A percentile compares a stretch with the other conserved stretches of the same genome.
Conservation (phyloP, 495 filamentous ascomycete genomes). For the Daldinia caldariorum region DNA sequence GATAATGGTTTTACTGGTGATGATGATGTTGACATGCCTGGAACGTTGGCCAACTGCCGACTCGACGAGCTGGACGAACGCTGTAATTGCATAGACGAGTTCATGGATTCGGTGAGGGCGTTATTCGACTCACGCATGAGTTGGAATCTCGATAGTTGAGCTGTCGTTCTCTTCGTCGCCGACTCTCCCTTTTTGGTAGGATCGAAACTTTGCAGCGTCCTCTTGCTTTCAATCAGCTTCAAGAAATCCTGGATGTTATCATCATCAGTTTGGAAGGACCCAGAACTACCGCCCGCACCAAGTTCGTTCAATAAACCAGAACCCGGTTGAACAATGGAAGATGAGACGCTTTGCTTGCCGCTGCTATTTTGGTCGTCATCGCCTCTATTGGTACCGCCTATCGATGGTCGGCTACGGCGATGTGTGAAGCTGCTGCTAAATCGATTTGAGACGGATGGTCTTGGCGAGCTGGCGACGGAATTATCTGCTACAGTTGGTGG, state of each 20-base stretch:
- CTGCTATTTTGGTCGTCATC: slow-evolving; percentile 90
- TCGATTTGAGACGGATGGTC: slow-evolving; percentile 80
- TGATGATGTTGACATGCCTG: slow-evolving; percentile 87
- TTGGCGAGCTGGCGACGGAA: slow-evolving; percentile 72
- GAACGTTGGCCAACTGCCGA: slow-evolving; percentile 82
- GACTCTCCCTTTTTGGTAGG: slow-evolving; percentile 65
- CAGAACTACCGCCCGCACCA: slow-evolving; percentile 75
- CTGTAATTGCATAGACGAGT: slow-evolving; percentile 81
- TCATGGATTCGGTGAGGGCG: slow-evolving; percentile 86
- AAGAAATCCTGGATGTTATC: slow-evolving; percentile 93
- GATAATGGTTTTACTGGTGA: slow-evolving; percentile 90
- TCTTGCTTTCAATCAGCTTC: slow-evolving; percentile 82
- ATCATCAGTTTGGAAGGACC: slow-evolving; percentile 84
- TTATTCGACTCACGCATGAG: slow-evolving; percentile 87
- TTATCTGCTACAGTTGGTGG: slow-evolving; percentile 65
- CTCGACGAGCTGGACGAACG: slow-evolving; percentile 86
- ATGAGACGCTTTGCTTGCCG: slow-evolving; percentile 84
- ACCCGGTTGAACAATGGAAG: slow-evolving; percentile 83
- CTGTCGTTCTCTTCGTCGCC: slow-evolving; percentile 69
- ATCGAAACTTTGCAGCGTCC: slow-evolving; percentile 78
- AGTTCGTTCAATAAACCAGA: slow-evolving; percentile 82
- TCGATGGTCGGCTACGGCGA: slow-evolving; percentile 78
- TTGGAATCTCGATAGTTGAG: slow-evolving; percentile 79
- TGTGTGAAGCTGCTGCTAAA: slow-evolving; percentile 76
- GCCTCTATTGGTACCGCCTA: slow-evolving; percentile 71